Evolutionary conservation across 2,329 filamentous ascomycete species (phyloP).

Genomic region (Clarireedia monteithiana): DNA sequence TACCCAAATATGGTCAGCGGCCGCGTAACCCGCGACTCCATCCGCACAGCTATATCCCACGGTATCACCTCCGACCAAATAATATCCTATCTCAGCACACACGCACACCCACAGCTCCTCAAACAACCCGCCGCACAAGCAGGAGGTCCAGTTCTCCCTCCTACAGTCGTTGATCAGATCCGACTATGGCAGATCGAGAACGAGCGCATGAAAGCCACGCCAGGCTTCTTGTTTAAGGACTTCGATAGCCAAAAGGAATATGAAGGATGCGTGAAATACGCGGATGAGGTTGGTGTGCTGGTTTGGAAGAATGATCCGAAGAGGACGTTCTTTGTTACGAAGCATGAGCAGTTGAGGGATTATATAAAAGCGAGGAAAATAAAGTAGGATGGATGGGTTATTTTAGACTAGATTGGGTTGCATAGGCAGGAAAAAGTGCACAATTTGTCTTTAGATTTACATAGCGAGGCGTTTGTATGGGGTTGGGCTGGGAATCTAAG

Average conservation of each 20-base stretch:
- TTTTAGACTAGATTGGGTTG: too few species aligned
- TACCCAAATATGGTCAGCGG: constrained; percentile 93
- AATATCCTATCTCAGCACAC: constrained; percentile 82
- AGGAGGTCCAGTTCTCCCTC: constrained; percentile 66
- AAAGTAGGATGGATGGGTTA: constrained; percentile 18
- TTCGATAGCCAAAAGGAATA: constrained; percentile 69
- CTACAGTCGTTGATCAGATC: constrained; percentile 96
- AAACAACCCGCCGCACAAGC: constrained; percentile 36
- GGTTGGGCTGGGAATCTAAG: background rate
- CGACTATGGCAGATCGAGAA: constrained; percentile 96
- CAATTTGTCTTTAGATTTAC: background rate
- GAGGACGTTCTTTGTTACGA: constrained; percentile 84
- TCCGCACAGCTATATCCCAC: constrained; percentile 76
- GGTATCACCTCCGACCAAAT: constrained; percentile 96
- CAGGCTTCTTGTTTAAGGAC: constrained; percentile 84
- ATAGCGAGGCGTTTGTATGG: constrained; percentile 4
- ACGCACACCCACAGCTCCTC: constrained; percentile 91
- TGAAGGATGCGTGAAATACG: constrained; percentile 64
- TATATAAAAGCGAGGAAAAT: constrained; percentile 64
- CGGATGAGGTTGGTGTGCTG: constrained; percentile 83
- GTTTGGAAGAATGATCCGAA: constrained; percentile 76
- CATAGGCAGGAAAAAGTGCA: background rate
- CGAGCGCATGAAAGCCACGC: constrained; percentile 79
- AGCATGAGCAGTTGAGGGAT: constrained; percentile 79
- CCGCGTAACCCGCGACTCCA: constrained; percentile 79